Base-by-base conservation (phyloP, 306 rosid species). In the Acacia melanoxylon region DNA sequence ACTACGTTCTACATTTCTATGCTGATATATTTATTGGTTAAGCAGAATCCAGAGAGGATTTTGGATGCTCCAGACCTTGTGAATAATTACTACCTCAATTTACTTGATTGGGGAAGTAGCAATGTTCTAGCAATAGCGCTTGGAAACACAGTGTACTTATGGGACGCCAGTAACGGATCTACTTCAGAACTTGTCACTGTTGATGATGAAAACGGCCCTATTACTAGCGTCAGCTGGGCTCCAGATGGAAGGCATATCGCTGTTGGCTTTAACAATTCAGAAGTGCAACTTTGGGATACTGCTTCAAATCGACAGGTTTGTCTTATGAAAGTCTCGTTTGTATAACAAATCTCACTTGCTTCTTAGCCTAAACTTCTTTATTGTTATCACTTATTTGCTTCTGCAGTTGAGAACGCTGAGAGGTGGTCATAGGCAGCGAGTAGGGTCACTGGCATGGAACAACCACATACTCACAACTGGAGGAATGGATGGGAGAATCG, bases 71-170 rank as follows among this genome's bases (percentile, higher is more conserved):
- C 92, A 6, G 91, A 87, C 48, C 86, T 89, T n/a, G 82, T 91
- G 33, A 91, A 91, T 75, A 91, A 91, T 44, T 91, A 84, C 82
- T 89, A 89, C 82, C 85, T 91, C 42, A 89, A 91, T 59, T 84
- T 91, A 44, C 84, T 91, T 81, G 92, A 91, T 24, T 91, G 92
- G 94, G 92, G 90, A 6, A 86, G 89, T 80, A 13, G 72, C 83
- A 91, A 91, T 68, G 89, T 91, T 31, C 89, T 91, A 0, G 89
- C 95, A 6, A 91, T 91, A 16, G 95, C 95, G 65, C 91, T 91
- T 20, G 90, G 83, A 22, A 89, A 68, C 83, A 81, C 90, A 2
- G 90, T 89, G 10, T 91, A 89, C 69, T 82, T 91, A 40, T 87
- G 91, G 94, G 89, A 89, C 74, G 92, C 90, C 25, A 63, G 78